Percentiles rank a stretch among this genome's conserved stretches.
Conservation (phyloP, 345 rosid species). For the Durio zibethinus region DNA sequence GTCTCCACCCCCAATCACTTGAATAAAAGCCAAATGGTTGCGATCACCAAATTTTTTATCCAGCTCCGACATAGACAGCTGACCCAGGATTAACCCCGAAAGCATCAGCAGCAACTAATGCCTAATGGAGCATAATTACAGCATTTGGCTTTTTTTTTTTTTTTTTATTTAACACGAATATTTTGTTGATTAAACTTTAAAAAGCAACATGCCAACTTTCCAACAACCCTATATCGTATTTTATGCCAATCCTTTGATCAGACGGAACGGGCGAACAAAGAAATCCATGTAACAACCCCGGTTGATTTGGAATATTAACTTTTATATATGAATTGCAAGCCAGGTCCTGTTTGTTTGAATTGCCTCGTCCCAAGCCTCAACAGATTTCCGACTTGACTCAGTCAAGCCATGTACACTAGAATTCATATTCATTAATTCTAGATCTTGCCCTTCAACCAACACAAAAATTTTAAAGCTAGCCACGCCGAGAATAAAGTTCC, state of each 20-base stretch:
- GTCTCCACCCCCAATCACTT: neutral
- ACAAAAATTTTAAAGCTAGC: neutral
- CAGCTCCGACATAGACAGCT: neutral
- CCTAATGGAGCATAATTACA: neutral
- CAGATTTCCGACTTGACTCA: neutral
- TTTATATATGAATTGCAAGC: neutral
- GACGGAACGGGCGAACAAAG: neutral
- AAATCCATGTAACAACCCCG: neutral
- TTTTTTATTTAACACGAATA: too few species aligned
- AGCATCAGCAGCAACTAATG: neutral
- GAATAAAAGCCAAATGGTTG: neutral
- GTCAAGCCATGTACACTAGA: neutral
- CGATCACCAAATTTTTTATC: neutral
- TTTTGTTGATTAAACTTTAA: neutral
- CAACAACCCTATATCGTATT: too few species aligned
- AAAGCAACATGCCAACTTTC: too few species aligned
- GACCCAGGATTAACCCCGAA: neutral
- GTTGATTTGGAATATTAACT: neutral
- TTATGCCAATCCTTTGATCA: neutral
- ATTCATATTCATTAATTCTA: neutral
- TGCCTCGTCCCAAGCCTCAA: neutral
- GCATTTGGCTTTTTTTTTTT: neutral
- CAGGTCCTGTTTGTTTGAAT: neutral
- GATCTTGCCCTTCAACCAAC: conserved; percentile 10
- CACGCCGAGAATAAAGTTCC: conserved; percentile 20